These are phyloP conservation scores for Biscogniauxia sp. DNA, from an alignment of 2,329 filamentous ascomycete species.

Conservation along the genomic window DNA sequence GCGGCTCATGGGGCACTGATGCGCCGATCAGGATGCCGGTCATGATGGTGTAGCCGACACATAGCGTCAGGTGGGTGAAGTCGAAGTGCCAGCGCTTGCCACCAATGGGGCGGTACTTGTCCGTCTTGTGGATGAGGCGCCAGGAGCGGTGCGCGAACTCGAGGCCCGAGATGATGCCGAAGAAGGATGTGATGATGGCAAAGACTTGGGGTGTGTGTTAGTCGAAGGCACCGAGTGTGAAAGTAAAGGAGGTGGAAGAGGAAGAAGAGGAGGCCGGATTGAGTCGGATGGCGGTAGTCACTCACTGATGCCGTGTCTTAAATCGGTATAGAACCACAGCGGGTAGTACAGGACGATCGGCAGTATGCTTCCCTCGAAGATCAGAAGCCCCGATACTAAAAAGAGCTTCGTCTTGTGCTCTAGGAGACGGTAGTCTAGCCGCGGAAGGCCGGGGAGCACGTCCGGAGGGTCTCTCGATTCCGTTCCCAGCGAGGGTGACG, in stretches of 20 bases:
- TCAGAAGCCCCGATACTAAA: constrained; percentile 44
- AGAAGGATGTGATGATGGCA: constrained; percentile 53
- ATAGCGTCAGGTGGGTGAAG: constrained; percentile 45
- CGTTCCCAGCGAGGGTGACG: constrained; percentile 15
- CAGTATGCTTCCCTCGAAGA: constrained; percentile 47
- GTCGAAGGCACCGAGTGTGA: background rate
- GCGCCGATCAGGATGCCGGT: constrained; percentile 50
- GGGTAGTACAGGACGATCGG: constrained; percentile 54
- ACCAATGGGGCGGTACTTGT: constrained; percentile 50
- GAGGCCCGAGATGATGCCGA: constrained; percentile 53
- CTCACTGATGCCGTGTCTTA: constrained; percentile 37
- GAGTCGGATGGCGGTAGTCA: background rate
- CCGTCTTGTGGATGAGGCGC: constrained; percentile 47
- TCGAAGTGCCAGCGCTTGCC: constrained; percentile 50
- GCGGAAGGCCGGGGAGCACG: constrained; percentile 25
- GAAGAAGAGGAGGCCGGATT: background rate
- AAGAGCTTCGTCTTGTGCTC: constrained; percentile 43
- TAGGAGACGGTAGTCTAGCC: constrained; percentile 37
- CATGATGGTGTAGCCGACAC: constrained; percentile 47
- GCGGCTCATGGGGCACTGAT: constrained; percentile 48
- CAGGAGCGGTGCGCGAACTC: constrained; percentile 50
- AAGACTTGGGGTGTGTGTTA: constrained; percentile 36
- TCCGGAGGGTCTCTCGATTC: constrained; percentile 17
- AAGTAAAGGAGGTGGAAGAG: constrained; percentile 9
- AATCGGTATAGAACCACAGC: constrained; percentile 38